Base-by-base conservation (phyloP, 2,329 filamentous ascomycete species). In the Paraconiothyrium sp. region DNA sequence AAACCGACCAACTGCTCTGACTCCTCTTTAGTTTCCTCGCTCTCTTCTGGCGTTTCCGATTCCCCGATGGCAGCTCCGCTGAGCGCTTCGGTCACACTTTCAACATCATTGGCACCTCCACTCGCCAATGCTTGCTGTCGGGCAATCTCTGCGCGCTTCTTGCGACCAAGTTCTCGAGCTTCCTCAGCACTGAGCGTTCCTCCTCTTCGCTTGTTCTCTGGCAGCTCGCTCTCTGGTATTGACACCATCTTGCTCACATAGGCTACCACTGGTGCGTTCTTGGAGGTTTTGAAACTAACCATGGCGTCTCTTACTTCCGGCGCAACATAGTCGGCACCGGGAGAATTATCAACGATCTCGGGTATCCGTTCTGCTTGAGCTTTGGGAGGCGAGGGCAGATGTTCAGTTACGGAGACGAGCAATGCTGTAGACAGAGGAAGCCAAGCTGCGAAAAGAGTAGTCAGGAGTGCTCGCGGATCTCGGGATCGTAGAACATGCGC, bases 171-270 rank as follows among this genome's bases (percentile, higher is more conserved):
- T 65, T 97, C 94, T 67, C 92, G 85, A 3, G 95, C 95, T 79
- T 98, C 95, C 65, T 97, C 95, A 1, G 93, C 91, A 43, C 88
- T 97, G 72, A 98, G 85, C 47, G 89, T 81, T 22, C 81, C 89
- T 16, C 81, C 78, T 16, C 88, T 85, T 49, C 92, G 86, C 78
- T 91, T 96, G 77, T 97, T 97, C 56, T 94, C 88, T 0, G 92
- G 92, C 5, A 99, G 83, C 71, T 99, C 94, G 78, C 92, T 97
- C 73, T 96, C 92, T 0, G 93, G 94, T 13, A 99, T 86, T 0
- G 95, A 95, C 1, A 98, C 92, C 93, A 99, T 97, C 78, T 99
- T 99, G 81, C 94, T 98, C 63, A 99, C 92, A 68, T 97, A 99
- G 9, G 92, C 94, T 1, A 99, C 92, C 0, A 97, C 89, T 0